Evolutionary conservation across 1,284 basidiomycete species (phyloP), one percentile per base, ranked within the genome.

Genomic region (Moesziomyces parantarcticus): DNA sequence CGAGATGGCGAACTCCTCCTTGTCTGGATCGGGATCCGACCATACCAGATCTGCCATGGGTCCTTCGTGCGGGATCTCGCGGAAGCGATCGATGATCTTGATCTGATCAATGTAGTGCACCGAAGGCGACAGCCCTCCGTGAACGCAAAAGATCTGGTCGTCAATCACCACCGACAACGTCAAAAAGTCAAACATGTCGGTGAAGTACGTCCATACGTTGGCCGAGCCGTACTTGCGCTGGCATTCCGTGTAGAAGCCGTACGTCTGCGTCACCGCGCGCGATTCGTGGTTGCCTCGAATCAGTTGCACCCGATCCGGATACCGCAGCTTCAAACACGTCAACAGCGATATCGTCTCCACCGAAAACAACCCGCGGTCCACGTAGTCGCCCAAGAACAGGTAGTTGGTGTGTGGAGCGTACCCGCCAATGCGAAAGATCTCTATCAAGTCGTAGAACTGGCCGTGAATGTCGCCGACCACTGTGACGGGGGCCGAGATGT

Each of bases 11-110:
- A 98, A 99, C 82, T 99, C 97, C 84, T 98, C 96, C 84, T 98
- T 98, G 84, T 98, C 96, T 45, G 94, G 91, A 86, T 99, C 97
- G 32, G 97, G 97, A 87, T 99, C 97, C 45, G 94, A 97, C 97
- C 97, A 99, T 3, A 99, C 97, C 23, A 99, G 88, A 87, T 99
- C 97, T n/a, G 96, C 96, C 94, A 99, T 99, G 5, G 97, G 96
- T 1, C 97, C 97, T 86, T 99, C 97, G 82, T 99, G 97, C 43
- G 97, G 97, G 66, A 99, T 98, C 87, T 99, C 97, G 92, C 96
- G 89, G 87, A 99, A 99, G 51, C 97, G 91, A 87, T 99, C 97
- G 50, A 99, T 93, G 50, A 99, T 93, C 85, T 98, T 99, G 85
- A 99, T 96, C 86, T 99, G 97, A 86, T 99, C 97, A 83, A 99